Conservation (phyloP, 495 filamentous ascomycete species). For the Trichoderma virens region DNA sequence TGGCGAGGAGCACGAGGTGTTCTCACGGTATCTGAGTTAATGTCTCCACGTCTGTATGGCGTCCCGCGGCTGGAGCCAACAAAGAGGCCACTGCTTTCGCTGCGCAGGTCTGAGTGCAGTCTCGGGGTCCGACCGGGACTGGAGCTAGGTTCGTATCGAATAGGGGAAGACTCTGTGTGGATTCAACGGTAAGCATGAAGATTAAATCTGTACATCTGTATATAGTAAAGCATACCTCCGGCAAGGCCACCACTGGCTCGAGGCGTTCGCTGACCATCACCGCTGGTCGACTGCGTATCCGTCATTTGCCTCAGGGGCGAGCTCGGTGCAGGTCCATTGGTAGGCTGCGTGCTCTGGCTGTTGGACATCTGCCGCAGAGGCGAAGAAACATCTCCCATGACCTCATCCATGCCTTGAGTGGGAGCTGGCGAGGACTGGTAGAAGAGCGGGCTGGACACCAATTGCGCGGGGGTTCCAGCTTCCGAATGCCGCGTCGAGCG, state of each 20-base stretch:
- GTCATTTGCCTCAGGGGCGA: conserved; percentile 58
- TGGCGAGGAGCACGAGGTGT: conserved; percentile 57
- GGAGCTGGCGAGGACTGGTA: conserved; percentile 69
- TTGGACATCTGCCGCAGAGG: conserved; percentile 47
- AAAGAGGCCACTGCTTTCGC: conserved; percentile 80
- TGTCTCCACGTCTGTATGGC: conserved; percentile 66
- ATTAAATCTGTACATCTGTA: not conserved
- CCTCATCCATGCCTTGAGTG: conserved; percentile 29
- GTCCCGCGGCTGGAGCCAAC: conserved; percentile 55
- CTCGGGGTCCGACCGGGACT: conserved; percentile 58
- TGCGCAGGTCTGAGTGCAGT: conserved; percentile 49
- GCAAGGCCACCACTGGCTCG: conserved; percentile 53
- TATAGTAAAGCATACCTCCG: conserved; percentile 69
- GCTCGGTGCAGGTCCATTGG: conserved; percentile 48
- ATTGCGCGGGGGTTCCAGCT: conserved; percentile 36
- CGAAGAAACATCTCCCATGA: conserved; percentile 32
- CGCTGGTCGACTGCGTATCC: conserved; percentile 39
- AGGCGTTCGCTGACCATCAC: conserved; percentile 52
- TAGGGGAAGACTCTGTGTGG: conserved; percentile 72
- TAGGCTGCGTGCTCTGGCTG: conserved; percentile 47
- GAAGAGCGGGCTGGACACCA: conserved; percentile 74
- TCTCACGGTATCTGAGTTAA: conserved; percentile 67
- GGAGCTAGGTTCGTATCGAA: conserved; percentile 80
- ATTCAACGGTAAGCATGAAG: not conserved
- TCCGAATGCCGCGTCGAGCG: conserved; percentile 44